phyloP scores from a whole-genome alignment of 2,329 filamentous ascomycete species.

The Trichoderma afroharzianum region DNA sequence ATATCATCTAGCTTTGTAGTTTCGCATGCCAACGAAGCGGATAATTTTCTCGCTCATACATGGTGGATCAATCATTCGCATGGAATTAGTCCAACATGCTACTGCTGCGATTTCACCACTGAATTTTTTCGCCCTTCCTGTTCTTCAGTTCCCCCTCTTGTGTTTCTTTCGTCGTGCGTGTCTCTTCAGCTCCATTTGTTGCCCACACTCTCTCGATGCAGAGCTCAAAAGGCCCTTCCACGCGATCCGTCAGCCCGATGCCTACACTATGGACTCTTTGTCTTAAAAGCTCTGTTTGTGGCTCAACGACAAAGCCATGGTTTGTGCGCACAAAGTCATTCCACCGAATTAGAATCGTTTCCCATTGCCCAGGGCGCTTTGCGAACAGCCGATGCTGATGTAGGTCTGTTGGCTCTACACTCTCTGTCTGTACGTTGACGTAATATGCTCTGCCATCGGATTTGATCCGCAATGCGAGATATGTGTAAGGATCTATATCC shows the following conservation, averaged over 20 bases:
- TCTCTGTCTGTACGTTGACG: conserved; percentile 92
- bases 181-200: conserved; percentile 56
- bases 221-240: conserved; percentile 84
- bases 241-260: conserved; percentile 81
- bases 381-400: conserved; percentile 89
- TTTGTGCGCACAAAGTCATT: conserved; percentile 94
- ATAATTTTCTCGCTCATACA: background rate
- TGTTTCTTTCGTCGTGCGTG: conserved; percentile 20
- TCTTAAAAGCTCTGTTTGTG: conserved; percentile 82
- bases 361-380: conserved; percentile 79
- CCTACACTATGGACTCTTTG: conserved; percentile 84
- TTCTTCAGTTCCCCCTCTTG: conserved; percentile 34
- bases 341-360: conserved; percentile 89
- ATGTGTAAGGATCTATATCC: conserved; percentile 86
- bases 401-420: conserved; percentile 88
- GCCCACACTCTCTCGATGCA: conserved; percentile 86
- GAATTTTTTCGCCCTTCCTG: conserved; percentile 35
- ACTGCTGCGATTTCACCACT: conserved; percentile 30
- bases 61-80: background rate
- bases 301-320: conserved; percentile 85
- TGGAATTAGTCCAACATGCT: background rate
- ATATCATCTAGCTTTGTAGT: background rate
- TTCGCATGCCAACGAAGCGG: background rate
- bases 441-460: conserved; percentile 91
- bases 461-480: conserved; percentile 82